Evolutionary conservation across 768 basidiomycete species (phyloP).

Genomic region (Naganishia onofrii): DNA sequence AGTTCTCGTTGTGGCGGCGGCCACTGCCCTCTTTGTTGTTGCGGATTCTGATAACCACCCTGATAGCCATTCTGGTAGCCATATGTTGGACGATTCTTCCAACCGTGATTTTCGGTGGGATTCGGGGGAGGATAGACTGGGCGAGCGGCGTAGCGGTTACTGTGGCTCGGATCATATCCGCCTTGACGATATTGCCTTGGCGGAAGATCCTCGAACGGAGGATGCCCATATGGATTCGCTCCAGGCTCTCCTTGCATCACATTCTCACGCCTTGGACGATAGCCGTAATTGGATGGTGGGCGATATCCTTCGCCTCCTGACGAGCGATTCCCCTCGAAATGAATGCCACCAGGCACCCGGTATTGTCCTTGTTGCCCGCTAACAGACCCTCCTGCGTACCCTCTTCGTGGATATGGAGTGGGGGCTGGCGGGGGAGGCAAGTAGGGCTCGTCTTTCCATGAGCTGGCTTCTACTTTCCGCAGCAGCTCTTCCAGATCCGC

Average conservation of each 20-base stretch:
- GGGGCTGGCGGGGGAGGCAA: constrained; percentile 4
- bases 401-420: neutral
- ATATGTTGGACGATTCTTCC: neutral
- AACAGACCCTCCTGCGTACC: neutral
- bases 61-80: neutral
- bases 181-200: neutral
- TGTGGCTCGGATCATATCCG: neutral
- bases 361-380: neutral
- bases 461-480: constrained; percentile 18
- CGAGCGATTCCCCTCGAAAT: neutral
- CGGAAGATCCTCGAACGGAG: neutral
- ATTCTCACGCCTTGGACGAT: neutral
- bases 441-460: constrained; percentile 27
- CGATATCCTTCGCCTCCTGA: neutral
- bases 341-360: neutral
- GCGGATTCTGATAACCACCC: neutral
- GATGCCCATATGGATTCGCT: neutral
- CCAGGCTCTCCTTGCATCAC: neutral
- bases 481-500: constrained; percentile 26
- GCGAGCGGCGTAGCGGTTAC: neutral
- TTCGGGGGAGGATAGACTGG: neutral
- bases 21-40: neutral
- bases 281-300: neutral
- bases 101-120: neutral
- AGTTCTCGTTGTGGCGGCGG: neutral